These are phyloP conservation scores for Cladochytrium replicatum DNA, from an alignment of 192 early-diverging fungal species.

Conservation along the genomic window DNA sequence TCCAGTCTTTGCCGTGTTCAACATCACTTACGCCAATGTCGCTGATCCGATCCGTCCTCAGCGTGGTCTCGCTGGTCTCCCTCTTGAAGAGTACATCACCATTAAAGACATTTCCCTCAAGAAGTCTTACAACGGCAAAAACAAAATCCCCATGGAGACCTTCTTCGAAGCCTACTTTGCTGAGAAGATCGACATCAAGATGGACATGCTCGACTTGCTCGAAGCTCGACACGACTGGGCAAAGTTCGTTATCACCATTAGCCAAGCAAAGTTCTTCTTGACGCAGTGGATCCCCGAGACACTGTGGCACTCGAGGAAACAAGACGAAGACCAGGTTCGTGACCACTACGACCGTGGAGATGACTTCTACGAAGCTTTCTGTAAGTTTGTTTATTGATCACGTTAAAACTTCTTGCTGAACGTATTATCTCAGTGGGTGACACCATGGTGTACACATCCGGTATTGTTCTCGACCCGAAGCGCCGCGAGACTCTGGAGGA, in stretches of 20 bases:
- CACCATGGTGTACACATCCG: slow-evolving; percentile 95
- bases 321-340: slow-evolving; percentile 95
- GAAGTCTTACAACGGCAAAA: slow-evolving; percentile 57
- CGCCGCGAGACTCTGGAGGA: slow-evolving; percentile 81
- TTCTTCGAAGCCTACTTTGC: slow-evolving; percentile 98
- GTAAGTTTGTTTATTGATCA: no score
- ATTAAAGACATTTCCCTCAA: slow-evolving; percentile 74
- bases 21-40: slow-evolving; percentile 58
- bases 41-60: slow-evolving; percentile 53
- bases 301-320: slow-evolving; percentile 91
- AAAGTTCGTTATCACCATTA: slow-evolving; percentile 68
- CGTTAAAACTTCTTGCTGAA: no score
- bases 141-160: slow-evolving; percentile 94
- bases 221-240: slow-evolving; percentile 95
- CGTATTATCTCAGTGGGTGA: slow-evolving; percentile 66
- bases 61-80: slow-evolving; percentile 61
- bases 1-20: slow-evolving; percentile 62
- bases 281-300: slow-evolving; percentile 95
- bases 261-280: slow-evolving; percentile 85
- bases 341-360: slow-evolving; percentile 98
- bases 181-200: slow-evolving; percentile 84
- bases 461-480: slow-evolving; percentile 67
- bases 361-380: slow-evolving; percentile 92
- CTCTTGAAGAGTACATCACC: slow-evolving; percentile 78
- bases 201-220: slow-evolving; percentile 74